Conservation (phyloP, 164 flowering plant species). For the Tetracentron sinense region DNA sequence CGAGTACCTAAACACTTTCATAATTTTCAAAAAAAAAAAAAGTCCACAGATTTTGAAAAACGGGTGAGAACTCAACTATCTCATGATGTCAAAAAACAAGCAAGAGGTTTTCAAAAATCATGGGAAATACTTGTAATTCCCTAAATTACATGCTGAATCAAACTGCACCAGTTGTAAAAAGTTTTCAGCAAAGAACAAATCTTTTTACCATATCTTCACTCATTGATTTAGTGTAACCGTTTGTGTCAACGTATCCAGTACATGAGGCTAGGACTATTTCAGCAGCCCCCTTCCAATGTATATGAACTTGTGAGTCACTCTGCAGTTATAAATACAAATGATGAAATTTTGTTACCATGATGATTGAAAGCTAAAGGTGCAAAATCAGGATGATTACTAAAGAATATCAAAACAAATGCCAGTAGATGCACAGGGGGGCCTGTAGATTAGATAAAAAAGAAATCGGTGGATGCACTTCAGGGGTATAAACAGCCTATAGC, state of each 20-base stretch:
- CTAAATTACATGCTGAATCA: no score
- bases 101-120: no score
- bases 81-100: no score
- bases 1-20: no score
- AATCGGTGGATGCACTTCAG: not conserved
- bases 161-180: no score
- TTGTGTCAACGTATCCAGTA: conserved; percentile 48
- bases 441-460: not conserved
- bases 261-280: conserved; percentile 79
- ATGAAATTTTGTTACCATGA: not conserved
- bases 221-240: conserved; percentile 34
- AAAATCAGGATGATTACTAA: not conserved
- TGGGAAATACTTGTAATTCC: no score
- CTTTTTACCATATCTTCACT: conserved; percentile 58
- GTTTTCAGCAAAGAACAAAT: no score
- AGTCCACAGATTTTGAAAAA: no score
- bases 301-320: conserved; percentile 64
- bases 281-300: conserved; percentile 99
- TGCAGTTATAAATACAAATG: conserved; percentile 23
- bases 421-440: not conserved
- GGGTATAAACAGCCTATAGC: no score
- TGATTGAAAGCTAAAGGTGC: not conserved
- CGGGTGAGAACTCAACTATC: no score
- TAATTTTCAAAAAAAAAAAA: no score
- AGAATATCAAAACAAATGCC: not conserved